phyloP scores from a whole-genome alignment of 805 yeast genomes.

The Metschnikowia continentalis region DNA sequence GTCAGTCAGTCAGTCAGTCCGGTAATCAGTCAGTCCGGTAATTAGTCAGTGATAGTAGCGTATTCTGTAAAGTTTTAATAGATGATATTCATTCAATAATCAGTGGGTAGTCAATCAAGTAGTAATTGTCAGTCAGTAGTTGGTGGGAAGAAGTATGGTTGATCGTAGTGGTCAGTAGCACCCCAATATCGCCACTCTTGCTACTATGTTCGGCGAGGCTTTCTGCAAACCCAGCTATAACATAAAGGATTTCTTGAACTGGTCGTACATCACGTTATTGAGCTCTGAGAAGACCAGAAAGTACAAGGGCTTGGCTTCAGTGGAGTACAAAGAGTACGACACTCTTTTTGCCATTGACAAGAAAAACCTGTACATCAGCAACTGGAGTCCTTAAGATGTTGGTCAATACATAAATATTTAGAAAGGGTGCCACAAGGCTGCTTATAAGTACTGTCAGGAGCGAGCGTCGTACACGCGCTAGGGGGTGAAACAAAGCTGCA shows the following conservation, averaged over 20 bases:
- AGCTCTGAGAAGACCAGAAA: slow-evolving; percentile 61
- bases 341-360: slow-evolving; percentile 25
- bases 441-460: neutral
- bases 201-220: slow-evolving; percentile 83
- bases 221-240: slow-evolving; percentile 82
- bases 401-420: too few relatives aligned
- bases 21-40: too few relatives aligned
- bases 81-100: too few relatives aligned
- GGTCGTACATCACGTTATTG: slow-evolving; percentile 68
- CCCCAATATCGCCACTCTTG: slow-evolving; percentile 91
- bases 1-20: too few relatives aligned
- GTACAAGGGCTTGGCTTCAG: slow-evolving; percentile 68
- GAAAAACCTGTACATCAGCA: slow-evolving; percentile 14
- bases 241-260: slow-evolving; percentile 91
- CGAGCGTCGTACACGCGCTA: neutral
- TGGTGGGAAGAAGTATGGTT: too few relatives aligned
- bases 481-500: neutral
- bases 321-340: slow-evolving; percentile 64
- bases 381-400: slow-evolving; percentile 12
- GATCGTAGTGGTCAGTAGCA: slow-evolving; percentile 59
- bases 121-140: too few relatives aligned
- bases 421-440: neutral
- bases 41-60: too few relatives aligned
- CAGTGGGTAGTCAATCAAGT: too few relatives aligned
- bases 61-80: too few relatives aligned